Evolutionary conservation across 257 asterid species (phyloP).

Genomic region (Penstemon davidsonii): DNA sequence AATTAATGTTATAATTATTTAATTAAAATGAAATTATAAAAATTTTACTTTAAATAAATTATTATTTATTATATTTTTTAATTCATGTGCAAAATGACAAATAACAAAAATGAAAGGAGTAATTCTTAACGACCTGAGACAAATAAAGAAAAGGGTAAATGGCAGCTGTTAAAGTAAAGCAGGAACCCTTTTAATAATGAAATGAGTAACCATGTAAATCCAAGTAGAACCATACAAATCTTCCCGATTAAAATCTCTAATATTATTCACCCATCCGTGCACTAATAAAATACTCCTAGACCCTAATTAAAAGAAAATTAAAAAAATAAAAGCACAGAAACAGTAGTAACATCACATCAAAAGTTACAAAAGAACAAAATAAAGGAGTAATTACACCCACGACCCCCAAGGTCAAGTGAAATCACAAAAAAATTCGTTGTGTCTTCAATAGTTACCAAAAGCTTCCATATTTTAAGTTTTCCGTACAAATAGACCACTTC

Average conservation of each 20-base stretch:
- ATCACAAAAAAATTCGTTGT: too few relatives aligned
- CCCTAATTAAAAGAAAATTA: not conserved
- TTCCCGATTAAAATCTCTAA: not conserved
- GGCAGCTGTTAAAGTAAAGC: not conserved
- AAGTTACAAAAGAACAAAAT: not conserved
- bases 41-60: too few relatives aligned
- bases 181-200: not conserved
- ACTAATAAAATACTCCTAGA: slow-evolving; percentile 12
- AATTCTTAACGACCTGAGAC: too few relatives aligned
- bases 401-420: too few relatives aligned
- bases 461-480: too few relatives aligned
- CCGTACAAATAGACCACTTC: too few relatives aligned
- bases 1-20: too few relatives aligned
- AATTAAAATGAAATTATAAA: too few relatives aligned
- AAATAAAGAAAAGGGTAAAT: not conserved
- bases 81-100: too few relatives aligned
- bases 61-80: too few relatives aligned
- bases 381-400: not conserved
- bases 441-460: too few relatives aligned
- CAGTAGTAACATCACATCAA: not conserved
- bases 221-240: not conserved
- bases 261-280: slow-evolving; percentile 29
- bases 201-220: not conserved
- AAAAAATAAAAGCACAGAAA: not conserved
- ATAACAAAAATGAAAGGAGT: too few relatives aligned